phyloP scores from a whole-genome alignment of 169 alveolate genomes.

The Blepharisma undulans region DNA sequence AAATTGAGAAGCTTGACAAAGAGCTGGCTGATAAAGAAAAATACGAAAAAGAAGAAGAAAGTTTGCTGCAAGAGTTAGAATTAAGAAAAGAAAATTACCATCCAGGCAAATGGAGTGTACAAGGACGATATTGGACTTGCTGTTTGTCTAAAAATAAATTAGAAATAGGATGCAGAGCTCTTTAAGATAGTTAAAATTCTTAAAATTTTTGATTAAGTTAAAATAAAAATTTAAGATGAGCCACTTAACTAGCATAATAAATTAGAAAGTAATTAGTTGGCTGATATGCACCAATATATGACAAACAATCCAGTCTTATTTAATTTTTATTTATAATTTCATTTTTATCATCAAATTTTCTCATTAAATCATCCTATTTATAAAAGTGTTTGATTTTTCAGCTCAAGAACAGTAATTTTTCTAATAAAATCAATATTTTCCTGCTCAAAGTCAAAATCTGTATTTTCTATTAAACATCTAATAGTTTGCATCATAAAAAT shows the following conservation, averaged over 20 bases:
- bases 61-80: not conserved
- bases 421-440: not conserved
- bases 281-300: too few species aligned
- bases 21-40: not conserved
- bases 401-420: not conserved
- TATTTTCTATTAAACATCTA: not conserved
- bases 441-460: not conserved
- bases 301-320: too few species aligned
- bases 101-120: conserved; percentile 6
- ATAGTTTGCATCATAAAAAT: not conserved
- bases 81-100: not conserved
- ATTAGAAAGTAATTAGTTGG: too few species aligned
- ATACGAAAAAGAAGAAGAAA: not conserved
- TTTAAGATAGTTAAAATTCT: not conserved
- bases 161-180: not conserved
- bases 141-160: not conserved
- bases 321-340: too few species aligned
- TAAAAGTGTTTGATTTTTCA: not conserved
- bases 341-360: too few species aligned
- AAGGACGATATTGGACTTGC: conserved; percentile 21
- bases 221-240: too few species aligned
- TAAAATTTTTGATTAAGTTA: too few species aligned
- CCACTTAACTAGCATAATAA: too few species aligned
- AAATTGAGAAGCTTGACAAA: not conserved
- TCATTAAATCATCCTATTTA: not conserved